Evolutionary conservation across 352 stramenopile species (phyloP).

Genomic region (Globisporangium middletonii): DNA sequence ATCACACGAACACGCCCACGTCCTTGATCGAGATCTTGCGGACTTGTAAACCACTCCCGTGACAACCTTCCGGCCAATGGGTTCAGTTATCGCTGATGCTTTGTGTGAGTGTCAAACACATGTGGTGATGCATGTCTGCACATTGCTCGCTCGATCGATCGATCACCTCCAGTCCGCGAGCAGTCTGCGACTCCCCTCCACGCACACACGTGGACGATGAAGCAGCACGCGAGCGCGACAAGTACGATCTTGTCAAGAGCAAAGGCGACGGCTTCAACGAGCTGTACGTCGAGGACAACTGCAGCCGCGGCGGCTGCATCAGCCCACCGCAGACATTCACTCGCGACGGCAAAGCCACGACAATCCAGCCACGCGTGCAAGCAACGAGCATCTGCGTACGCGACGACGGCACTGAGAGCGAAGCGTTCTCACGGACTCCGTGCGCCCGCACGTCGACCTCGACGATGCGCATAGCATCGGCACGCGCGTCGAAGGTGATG

Average conservation of each 20-base stretch:
- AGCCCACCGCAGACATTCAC: neutral
- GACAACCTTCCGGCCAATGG: too few species aligned
- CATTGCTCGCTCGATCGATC: too few species aligned
- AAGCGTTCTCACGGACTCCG: neutral
- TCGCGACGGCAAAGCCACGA: neutral
- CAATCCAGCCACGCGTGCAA: neutral
- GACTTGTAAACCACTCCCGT: too few species aligned
- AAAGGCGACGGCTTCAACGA: neutral
- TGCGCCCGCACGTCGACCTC: neutral
- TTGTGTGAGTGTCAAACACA: too few species aligned
- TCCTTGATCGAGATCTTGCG: too few species aligned
- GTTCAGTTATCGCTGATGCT: too few species aligned
- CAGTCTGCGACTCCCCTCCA: too few species aligned
- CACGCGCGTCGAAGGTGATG: neutral
- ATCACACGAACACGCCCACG: too few species aligned
- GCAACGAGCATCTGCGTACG: neutral
- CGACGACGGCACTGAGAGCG: neutral
- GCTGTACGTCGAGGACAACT: neutral
- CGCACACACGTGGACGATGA: too few species aligned
- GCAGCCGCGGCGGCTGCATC: neutral
- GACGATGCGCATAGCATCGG: slow-evolving; percentile 3
- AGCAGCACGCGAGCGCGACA: neutral
- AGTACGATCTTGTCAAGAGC: neutral
- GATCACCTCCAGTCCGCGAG: too few species aligned
- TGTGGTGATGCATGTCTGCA: too few species aligned